Base-by-base conservation (phyloP, 1,284 basidiomycete species). In the Porodaedalea pini region DNA sequence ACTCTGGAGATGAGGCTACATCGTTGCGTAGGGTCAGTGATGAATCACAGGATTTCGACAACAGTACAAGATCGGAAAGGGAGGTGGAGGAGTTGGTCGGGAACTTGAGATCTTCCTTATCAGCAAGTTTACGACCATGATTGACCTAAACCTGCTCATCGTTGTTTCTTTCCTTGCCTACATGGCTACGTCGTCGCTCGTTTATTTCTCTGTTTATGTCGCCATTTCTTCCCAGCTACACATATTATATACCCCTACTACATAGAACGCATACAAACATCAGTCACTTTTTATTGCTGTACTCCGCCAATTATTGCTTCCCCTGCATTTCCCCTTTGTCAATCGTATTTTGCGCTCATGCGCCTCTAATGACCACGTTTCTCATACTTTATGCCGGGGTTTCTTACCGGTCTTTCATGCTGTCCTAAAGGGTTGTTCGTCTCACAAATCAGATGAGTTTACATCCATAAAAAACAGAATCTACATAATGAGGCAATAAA, bases 11-110 rank as follows among this genome's bases (percentile, higher is more conserved):
- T 25, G 57, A 59, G 19, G 17, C 40, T 15, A 25, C 21, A 10
- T 23, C 29, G 15, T 40, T 25, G 8, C 51, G 52, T 34, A 63
- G 66, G 23, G 61, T 74, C 23, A 67, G 71, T 10, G 21, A 21
- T 21, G 19, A 11, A 21, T 31, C 23, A 3, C 63, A 72, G 19
- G 69, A 67, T 23, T 66, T 69, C 50, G 66, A 65, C 50, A 63
- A 64, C 41, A 64, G 63, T 54, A 56, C 64, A 17, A 58, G 61
- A 1, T 69, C 65, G 1, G 73, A 74, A 51, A 73, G 71, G 54
- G 74, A 75, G 61, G 69, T 76, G 4, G 73, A 74, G 59, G 70
- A 70, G 2, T 69, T 76, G 66, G 73, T 71, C 62, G 31, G 57
- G 63, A 41, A 48, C 29, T 44, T 45, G 13, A 52, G 34, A 54